Conservation (phyloP, 495 filamentous ascomycete species). For the Echria macrotheca region DNA sequence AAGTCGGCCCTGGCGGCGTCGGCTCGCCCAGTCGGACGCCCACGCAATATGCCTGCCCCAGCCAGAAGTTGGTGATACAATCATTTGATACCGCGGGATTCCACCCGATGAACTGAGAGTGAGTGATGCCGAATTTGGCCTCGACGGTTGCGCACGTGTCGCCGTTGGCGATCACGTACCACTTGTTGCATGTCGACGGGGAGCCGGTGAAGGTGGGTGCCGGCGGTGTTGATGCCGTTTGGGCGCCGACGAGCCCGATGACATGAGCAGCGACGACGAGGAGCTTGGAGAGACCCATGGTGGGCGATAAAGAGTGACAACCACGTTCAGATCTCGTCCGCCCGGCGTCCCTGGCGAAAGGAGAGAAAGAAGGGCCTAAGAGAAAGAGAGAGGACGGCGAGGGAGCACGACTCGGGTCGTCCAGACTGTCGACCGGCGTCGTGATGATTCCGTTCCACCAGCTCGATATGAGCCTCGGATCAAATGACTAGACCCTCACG, state of each 20-base stretch:
- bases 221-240: no score
- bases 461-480: no score
- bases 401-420: no score
- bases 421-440: not conserved
- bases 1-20: conserved; percentile 1
- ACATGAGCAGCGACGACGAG: no score
- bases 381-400: no score
- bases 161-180: conserved; percentile 10
- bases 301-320: no score
- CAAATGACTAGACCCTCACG: no score
- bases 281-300: no score
- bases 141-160: conserved; percentile 12
- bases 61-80: conserved; percentile 13
- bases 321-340: no score
- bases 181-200: conserved; percentile 18
- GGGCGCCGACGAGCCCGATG: no score
- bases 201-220: conserved; percentile 10
- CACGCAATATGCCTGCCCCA: conserved; percentile 3
- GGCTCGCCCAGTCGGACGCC: conserved; percentile 8
- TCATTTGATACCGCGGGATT: conserved; percentile 18
- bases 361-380: no score
- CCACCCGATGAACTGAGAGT: conserved; percentile 19
- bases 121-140: conserved; percentile 7
- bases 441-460: not conserved
- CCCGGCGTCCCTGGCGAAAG: no score